Evolutionary conservation across 495 filamentous ascomycete genomes (phyloP).

Genomic region (Lindgomyces ingoldianus): DNA sequence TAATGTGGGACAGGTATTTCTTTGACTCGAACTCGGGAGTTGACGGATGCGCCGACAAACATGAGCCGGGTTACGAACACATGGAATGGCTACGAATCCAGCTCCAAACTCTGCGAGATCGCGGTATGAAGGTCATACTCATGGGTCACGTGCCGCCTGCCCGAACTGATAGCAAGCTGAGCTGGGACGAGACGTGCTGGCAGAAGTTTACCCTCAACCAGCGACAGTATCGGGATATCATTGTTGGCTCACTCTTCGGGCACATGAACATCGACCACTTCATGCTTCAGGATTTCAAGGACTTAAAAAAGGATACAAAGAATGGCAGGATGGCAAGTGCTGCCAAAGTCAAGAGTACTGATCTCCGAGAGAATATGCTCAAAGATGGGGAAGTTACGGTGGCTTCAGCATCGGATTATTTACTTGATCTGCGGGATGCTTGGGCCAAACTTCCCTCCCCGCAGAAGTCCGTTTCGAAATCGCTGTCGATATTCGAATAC

Average conservation of each 20-base stretch:
- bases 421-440: conserved; percentile 70
- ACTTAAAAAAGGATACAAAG: conserved; percentile 62
- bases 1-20: conserved; percentile 63
- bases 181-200: conserved; percentile 96
- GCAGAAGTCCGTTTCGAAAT: conserved; percentile 18
- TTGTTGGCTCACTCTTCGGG: conserved; percentile 76
- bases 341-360: not conserved
- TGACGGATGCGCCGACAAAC: conserved; percentile 76
- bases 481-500: conserved; percentile 35
- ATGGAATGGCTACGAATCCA: conserved; percentile 97
- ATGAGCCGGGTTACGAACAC: conserved; percentile 87
- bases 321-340: conserved; percentile 47
- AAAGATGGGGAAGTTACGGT: conserved; percentile 52
- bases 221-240: conserved; percentile 84
- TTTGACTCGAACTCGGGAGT: conserved; percentile 89
- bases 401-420: conserved; percentile 70
- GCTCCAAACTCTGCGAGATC: conserved; percentile 74
- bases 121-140: conserved; percentile 91
- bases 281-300: conserved; percentile 80
- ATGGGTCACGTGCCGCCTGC: conserved; percentile 94
- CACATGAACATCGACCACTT: conserved; percentile 99
- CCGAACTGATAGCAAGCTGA: conserved; percentile 73
- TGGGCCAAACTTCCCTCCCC: conserved; percentile 77
- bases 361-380: conserved; percentile 30
- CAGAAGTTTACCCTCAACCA: conserved; percentile 95